These are phyloP conservation scores for Arthroderma sp. DNA, from an alignment of 2,329 filamentous ascomycete species.

Conservation along the genomic window DNA sequence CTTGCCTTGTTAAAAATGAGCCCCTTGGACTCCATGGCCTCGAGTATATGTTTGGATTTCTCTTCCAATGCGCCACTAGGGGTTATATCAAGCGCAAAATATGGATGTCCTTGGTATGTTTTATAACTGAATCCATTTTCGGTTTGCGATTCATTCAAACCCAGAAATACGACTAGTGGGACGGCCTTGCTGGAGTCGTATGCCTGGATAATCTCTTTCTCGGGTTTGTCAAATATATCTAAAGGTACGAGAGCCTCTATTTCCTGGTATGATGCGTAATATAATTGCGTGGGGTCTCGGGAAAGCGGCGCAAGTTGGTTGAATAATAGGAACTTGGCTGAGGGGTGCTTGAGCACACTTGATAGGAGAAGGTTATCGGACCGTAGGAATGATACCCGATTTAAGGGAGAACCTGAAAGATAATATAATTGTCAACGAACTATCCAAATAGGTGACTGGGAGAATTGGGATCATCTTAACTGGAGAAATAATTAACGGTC, in stretches of 20 bases:
- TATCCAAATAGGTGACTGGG: not conserved
- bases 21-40: constrained; percentile 48
- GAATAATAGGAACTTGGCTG: constrained; percentile 58
- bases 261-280: constrained; percentile 56
- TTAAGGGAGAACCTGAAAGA: constrained; percentile 36
- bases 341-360: constrained; percentile 37
- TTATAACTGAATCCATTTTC: constrained; percentile 35
- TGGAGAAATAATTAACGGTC: constrained; percentile 41
- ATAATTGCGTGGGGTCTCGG: constrained; percentile 48
- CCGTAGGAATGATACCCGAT: constrained; percentile 40
- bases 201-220: constrained; percentile 58
- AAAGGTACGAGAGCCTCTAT: constrained; percentile 58
- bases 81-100: constrained; percentile 83
- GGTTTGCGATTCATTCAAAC: constrained; percentile 56
- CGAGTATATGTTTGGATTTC: constrained; percentile 47
- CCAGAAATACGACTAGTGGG: constrained; percentile 72
- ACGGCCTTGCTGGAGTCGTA: constrained; percentile 60
- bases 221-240: constrained; percentile 57
- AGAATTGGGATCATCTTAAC: constrained; percentile 23
- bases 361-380: constrained; percentile 37
- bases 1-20: constrained; percentile 56
- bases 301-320: constrained; percentile 66
- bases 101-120: constrained; percentile 64
- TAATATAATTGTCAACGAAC: not conserved
- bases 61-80: constrained; percentile 53